These are phyloP conservation scores for Neoboletus brunneissimus DNA, from an alignment of 768 basidiomycete species.

Conservation along the genomic window DNA sequence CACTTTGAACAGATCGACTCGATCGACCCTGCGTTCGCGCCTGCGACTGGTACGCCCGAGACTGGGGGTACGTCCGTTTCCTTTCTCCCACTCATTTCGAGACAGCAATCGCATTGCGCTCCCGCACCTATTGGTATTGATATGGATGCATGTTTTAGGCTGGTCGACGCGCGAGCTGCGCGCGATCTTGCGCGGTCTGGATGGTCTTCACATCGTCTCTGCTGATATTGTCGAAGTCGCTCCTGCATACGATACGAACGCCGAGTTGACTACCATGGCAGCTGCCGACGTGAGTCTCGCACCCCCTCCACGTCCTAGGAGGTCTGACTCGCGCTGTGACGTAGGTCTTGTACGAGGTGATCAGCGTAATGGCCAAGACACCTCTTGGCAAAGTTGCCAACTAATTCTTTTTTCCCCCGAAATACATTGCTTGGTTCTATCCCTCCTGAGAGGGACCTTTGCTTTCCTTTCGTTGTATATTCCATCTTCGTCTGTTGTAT, in stretches of 20 bases:
- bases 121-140: neutral
- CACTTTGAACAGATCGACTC: constrained; percentile 56
- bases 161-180: constrained; percentile 84
- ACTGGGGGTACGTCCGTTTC: constrained; percentile 50
- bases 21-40: constrained; percentile 79
- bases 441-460: no score
- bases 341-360: constrained; percentile 70
- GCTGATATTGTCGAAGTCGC: constrained; percentile 86
- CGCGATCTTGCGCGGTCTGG: constrained; percentile 70
- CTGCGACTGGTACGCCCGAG: constrained; percentile 83
- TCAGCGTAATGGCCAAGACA: constrained; percentile 79
- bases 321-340: constrained; percentile 15
- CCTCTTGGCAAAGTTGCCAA: constrained; percentile 58
- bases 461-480: neutral
- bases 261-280: constrained; percentile 61
- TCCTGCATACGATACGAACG: constrained; percentile 73
- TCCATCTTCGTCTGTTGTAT: no score
- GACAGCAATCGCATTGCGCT: no score
- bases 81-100: no score
- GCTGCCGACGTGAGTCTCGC: constrained; percentile 62
- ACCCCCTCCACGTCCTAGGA: no score
- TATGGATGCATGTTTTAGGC: constrained; percentile 8
- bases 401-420: neutral
- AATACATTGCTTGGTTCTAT: neutral
- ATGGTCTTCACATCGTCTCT: constrained; percentile 73